Base-by-base conservation (phyloP, 345 rosid genomes). In the Melaleuca quinquenervia region DNA sequence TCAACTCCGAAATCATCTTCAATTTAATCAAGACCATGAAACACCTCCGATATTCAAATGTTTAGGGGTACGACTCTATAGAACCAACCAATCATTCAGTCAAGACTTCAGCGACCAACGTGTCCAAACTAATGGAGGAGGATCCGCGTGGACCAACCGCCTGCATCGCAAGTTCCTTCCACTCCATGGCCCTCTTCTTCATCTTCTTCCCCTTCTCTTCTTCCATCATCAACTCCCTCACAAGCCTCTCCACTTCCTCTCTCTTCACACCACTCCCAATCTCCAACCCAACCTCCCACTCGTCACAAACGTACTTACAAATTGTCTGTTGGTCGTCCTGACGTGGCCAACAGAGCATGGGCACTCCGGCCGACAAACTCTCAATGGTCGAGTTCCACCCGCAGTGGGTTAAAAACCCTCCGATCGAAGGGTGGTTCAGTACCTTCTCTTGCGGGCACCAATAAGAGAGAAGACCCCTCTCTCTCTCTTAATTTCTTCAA, bases 381-480 rank as follows among this genome's bases (percentile, higher is more conserved):
- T 93, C 95, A 1, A 92, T 8, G 13, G 86, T 91, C 1, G 96
- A 94, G 75, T 93, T 94, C 93, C 96, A 93, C 8, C 96, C 93
- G 18, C 86, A 85, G 26, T 93, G 93, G 2, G 93, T 94, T 49
- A 94, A 84, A 45, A 94, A 91, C 36, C 90, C 94, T 48, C 93
- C 93, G 1, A 91, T 9, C 0, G 93, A 82, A 6, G 91, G 90
- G 86, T 93, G 96, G 44, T 78, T 87, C 27, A 94, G 87, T 21
- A 94, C 94, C 84, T 90, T 83, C 74, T 90, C 93, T 9, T 92
- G 94, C 0, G 95, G 91, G 85, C 96, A 93, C 95, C 96, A 94
- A 70, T 86, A 85, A 6, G 90, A 83, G n/a, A 93, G 2, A 15
- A 92, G 9, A 6, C 93, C 89, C 52, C 92, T 82, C 1, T 76